Conservation (phyloP, 352 stramenopile genomes). For the Peronospora destructor region DNA sequence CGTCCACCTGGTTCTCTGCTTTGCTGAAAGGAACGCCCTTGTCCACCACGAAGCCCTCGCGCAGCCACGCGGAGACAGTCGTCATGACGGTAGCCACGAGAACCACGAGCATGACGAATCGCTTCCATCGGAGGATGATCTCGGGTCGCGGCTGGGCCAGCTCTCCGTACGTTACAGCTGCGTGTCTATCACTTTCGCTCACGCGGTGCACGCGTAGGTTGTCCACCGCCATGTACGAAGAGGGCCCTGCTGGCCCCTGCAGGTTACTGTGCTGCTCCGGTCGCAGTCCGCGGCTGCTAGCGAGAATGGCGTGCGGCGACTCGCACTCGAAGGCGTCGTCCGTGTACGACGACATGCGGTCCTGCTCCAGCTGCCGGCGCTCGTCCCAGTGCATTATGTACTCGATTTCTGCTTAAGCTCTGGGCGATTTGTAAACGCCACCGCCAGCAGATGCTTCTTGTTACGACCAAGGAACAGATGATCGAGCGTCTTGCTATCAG, state of each 20-base stretch:
- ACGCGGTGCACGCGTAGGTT: conserved; percentile 22
- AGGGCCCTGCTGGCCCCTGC: conserved; percentile 3
- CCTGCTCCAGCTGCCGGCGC: conserved; percentile 24
- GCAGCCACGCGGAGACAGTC: conserved; percentile 31
- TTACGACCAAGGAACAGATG: too few relatives aligned
- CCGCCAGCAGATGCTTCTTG: too few relatives aligned
- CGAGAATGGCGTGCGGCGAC: conserved; percentile 35
- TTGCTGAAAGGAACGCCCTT: conserved; percentile 13
- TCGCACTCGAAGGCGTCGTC: conserved; percentile 44
- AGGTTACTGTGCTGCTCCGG: conserved; percentile 8
- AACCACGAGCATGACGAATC: conserved; percentile 43
- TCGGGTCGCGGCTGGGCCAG: conserved; percentile 40
- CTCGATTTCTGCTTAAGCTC: too few relatives aligned
- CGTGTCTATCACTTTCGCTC: conserved; percentile 17
- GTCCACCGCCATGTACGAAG: conserved; percentile 19
- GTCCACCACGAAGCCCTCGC: conserved; percentile 34
- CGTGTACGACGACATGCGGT: conserved; percentile 37
- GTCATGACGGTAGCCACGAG: conserved; percentile 38
- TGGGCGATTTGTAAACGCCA: too few relatives aligned
- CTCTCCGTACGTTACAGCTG: conserved; percentile 27
- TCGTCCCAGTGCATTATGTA: not conserved
- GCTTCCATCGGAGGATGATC: conserved; percentile 56
- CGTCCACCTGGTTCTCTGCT: conserved; percentile 29
- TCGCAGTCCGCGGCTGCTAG: conserved; percentile 12
- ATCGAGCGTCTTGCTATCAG: too few relatives aligned